phyloP scores from a whole-genome alignment of 2,329 filamentous ascomycete species.

The Fusarium torulosum region DNA sequence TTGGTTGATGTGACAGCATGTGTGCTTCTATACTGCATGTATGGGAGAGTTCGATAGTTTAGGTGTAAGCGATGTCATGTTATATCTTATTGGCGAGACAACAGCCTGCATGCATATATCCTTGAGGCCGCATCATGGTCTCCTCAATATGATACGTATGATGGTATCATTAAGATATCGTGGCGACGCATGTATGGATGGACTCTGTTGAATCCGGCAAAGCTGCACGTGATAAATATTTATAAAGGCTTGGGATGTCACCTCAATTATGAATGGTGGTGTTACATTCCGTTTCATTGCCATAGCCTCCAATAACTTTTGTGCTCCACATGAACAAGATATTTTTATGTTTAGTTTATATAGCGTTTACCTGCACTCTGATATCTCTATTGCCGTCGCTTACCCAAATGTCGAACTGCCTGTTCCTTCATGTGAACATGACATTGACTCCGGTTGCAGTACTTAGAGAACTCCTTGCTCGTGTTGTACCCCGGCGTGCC shows the following conservation, averaged over 20 bases:
- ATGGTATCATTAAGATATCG: constrained; percentile 15
- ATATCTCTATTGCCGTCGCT: not conserved
- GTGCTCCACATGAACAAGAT: too few relatives aligned
- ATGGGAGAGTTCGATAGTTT: not conserved
- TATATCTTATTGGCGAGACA: constrained; percentile 19
- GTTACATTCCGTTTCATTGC: not conserved
- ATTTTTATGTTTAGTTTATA: not conserved
- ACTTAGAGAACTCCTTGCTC: not conserved
- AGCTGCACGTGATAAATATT: constrained; percentile 13
- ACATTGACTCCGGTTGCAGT: not conserved
- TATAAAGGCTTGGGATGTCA: not conserved
- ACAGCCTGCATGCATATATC: constrained; percentile 25
- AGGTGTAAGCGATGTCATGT: not conserved
- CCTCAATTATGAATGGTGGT: not conserved
- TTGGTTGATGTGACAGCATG: not conserved
- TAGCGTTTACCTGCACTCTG: not conserved
- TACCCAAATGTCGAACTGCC: not conserved
- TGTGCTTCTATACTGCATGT: not conserved
- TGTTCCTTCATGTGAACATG: not conserved
- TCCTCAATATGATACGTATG: constrained; percentile 9
- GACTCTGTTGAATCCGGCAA: not conserved
- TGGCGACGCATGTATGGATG: constrained; percentile 38
- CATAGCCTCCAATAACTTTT: too few relatives aligned
- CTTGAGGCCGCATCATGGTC: constrained; percentile 10
- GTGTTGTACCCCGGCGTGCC: constrained; percentile 18